phyloP scores from a whole-genome alignment of 2,329 filamentous ascomycete genomes.

The Ascocoryne sarcoides region DNA sequence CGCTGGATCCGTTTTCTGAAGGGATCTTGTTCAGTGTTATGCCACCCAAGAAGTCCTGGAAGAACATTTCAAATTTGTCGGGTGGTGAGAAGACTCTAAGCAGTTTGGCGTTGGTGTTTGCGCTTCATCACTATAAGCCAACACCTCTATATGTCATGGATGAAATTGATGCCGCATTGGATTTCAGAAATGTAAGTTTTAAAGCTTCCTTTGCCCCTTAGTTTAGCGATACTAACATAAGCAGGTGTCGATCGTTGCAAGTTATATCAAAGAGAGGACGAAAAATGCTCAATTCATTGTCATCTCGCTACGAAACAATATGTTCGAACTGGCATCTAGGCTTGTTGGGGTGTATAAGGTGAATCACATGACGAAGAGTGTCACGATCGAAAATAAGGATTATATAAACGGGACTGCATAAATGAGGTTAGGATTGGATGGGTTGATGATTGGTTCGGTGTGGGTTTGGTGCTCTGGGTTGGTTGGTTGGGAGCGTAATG shows the following conservation, averaged over 20 bases:
- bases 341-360: slow-evolving; percentile 99
- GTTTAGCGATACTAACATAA: slow-evolving; percentile 5
- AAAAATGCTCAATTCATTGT: slow-evolving; percentile 99
- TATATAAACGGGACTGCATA: slow-evolving; percentile 40
- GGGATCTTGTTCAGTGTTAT: slow-evolving; percentile 97
- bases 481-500: slow-evolving; percentile 6
- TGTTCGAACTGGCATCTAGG: slow-evolving; percentile 96
- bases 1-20: slow-evolving; percentile 90
- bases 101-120: slow-evolving; percentile 92
- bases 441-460: slow-evolving; percentile 1
- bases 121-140: slow-evolving; percentile 94
- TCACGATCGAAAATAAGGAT: slow-evolving; percentile 78
- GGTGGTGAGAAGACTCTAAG: slow-evolving; percentile 97
- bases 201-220: neutral
- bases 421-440: neutral
- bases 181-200: slow-evolving; percentile 89
- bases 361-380: slow-evolving; percentile 95
- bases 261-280: slow-evolving; percentile 97
- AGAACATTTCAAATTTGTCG: slow-evolving; percentile 93
- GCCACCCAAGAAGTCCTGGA: slow-evolving; percentile 99
- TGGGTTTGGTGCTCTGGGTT: slow-evolving; percentile 4
- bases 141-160: slow-evolving; percentile 99
- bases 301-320: slow-evolving; percentile 96
- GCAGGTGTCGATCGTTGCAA: slow-evolving; percentile 91
- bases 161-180: slow-evolving; percentile 94